These are phyloP conservation scores for Nothophoma quercina DNA, from an alignment of 2,329 filamentous ascomycete species.

Conservation along the genomic window DNA sequence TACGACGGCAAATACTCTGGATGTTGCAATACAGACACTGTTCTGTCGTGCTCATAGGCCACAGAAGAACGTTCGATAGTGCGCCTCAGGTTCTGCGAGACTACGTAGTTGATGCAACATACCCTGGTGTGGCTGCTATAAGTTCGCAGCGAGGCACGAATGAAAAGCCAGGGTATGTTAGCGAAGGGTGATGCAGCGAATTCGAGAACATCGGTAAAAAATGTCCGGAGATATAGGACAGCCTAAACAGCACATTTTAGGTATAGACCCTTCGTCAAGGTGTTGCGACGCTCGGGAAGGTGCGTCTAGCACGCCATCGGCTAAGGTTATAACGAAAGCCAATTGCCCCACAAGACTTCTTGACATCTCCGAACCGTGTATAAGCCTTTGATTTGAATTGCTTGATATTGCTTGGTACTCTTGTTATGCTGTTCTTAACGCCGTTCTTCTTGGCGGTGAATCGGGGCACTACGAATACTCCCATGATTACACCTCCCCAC, in stretches of 20 bases:
- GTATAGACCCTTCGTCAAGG: not conserved
- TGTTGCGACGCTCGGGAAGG: not conserved
- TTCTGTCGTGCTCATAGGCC: not conserved
- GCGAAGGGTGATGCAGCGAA: not conserved
- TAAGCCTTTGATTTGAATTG: not conserved
- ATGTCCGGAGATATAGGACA: not conserved
- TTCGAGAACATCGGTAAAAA: not conserved
- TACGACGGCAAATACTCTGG: not conserved
- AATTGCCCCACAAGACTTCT: not conserved
- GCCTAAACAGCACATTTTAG: not conserved
- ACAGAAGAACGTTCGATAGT: not conserved
- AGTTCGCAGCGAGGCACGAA: not conserved
- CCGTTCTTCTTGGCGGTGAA: no score
- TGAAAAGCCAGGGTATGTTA: not conserved
- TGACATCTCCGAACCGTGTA: not conserved
- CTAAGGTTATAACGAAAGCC: not conserved
- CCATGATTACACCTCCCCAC: no score
- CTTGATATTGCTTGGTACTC: not conserved
- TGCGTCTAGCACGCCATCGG: not conserved
- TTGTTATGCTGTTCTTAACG: not conserved
- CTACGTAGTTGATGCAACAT: not conserved
- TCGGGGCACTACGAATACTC: no score
- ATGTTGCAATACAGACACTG: not conserved
- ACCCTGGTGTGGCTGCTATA: not conserved
- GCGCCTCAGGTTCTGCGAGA: not conserved